Base-by-base conservation (phyloP, 805 yeast species). In the Teunomyces pallodes region DNA sequence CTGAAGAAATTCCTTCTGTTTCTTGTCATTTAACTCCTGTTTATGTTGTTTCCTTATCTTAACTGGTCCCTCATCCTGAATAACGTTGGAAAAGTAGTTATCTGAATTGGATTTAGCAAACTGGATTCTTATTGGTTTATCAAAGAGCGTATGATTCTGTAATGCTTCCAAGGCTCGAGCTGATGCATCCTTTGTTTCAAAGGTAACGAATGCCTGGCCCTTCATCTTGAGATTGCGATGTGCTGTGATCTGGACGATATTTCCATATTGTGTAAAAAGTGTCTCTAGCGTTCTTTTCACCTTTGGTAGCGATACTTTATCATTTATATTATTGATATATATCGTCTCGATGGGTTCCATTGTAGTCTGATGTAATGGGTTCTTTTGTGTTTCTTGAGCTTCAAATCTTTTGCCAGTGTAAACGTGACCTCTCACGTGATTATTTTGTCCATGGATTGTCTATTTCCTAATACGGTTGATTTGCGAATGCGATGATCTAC, bases 121-220 rank as follows among this genome's bases (percentile, higher is more conserved):
- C 36, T 69, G 60, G 2, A 83, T 73, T 13, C 67, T 71, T 56
- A 85, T 66, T 0, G 76, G 76, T 46, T 77, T 77, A 16, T 74
- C 80, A 53, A 75, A 74, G 9, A 86, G 46, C 16, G 65, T 65
- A 28, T 56, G 50, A 10, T 75, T 72, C 42, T 80, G 68, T 33
- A 78, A 54, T 13, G 59, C 64, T n/a, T 69, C 66, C 3, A 77
- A 58, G 0, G 86, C 86, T 36, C 59, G 56, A 3, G 60, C 48
- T 1, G 90, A 83, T 4, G 68, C 64, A 3, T 69, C 69, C 1
- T 57, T 56, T 14, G 62, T 58, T 3, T 67, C 72, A 45, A 83
- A 80, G 0, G 87, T 80, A 5, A 89, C 74, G 62, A 87, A 89
- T 1, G 96, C 96, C 63, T 89, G 96, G 2, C 96, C 96, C 48